Evolutionary conservation across 495 filamentous ascomycete species (phyloP), one percentile per base, ranked within the genome.

Genomic region (Aspergillus homomorphus): DNA sequence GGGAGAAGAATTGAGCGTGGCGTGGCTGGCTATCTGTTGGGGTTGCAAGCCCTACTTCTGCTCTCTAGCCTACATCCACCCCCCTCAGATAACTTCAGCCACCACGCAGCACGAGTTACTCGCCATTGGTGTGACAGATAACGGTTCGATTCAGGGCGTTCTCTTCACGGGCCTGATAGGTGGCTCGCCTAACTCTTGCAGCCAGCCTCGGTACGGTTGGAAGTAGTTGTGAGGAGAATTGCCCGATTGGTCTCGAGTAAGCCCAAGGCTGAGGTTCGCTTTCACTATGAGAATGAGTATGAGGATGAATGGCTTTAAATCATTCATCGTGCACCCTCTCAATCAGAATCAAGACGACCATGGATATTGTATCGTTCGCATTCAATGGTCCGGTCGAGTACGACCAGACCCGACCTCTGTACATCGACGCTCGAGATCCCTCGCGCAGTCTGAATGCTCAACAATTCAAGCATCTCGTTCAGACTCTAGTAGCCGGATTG

Each of bases 401-500:
- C 49, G 69, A 72, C 28, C 60, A 53, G 14, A 64, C 65, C 10
- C 67, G 69, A 21, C 70, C 70, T 4, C 41, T 75, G 19, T 84
- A 80, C 52, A 80, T 87, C 60, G 81, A 85, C 56, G 80, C 79
- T 5, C 74, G 75, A 30, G 67, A 83, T 60, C 73, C 80, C 4
- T 72, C 72, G 0, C 75, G 74, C 8, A 75, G 78, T 9, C 74
- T 86, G 38, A 82, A 76, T 18, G 74, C 72, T 7, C 58, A 61
- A n/a, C 77, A 84, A 56, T 77, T 81, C 43, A 69, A 65, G 21
- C 62, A 57, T 8, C 58, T 77, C 6, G 73, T 85, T 26, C 68
- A 73, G 26, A 77, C 77, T 50, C 56, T 86, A 41, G 73, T 77
- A 14, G 80, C 80, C 2, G 83, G 84, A 1, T 69, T 86, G 46